These are phyloP conservation scores for Daldinia bambusicola DNA, from an alignment of 495 filamentous ascomycete genomes.

Conservation along the genomic window DNA sequence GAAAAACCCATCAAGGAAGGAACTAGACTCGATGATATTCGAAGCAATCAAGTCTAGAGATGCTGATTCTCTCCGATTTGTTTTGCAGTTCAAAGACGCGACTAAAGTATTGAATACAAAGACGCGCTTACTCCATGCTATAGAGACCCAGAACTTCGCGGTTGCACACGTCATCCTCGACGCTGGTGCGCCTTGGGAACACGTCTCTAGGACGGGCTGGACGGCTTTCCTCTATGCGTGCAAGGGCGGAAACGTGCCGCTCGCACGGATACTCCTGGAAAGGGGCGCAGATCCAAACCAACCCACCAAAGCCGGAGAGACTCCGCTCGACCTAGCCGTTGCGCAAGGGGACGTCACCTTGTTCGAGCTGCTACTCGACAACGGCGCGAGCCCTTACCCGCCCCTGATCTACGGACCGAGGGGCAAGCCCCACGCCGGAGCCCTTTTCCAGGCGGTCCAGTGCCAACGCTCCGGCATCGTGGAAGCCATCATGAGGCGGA, in stretches of 20 bases:
- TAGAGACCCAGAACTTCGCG: not conserved
- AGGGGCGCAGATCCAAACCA: not conserved
- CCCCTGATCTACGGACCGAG: not conserved
- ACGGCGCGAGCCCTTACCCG: slow-evolving; percentile 13
- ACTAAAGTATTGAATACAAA: not conserved
- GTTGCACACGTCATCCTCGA: slow-evolving; percentile 10
- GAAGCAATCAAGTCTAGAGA: not conserved
- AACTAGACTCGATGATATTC: slow-evolving; percentile 6
- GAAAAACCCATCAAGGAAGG: not conserved
- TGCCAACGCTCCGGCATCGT: not conserved
- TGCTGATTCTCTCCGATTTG: not conserved
- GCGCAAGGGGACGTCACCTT: not conserved
- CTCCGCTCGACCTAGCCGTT: not conserved
- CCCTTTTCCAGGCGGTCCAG: not conserved
- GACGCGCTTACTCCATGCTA: not conserved
- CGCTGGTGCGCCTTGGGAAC: slow-evolving; percentile 10
- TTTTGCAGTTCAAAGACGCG: slow-evolving; percentile 13
- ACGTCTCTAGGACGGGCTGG: not conserved
- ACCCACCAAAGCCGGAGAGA: not conserved
- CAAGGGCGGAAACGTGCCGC: not conserved
- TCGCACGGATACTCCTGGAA: not conserved
- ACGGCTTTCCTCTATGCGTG: slow-evolving; percentile 5
- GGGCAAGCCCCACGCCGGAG: not conserved
- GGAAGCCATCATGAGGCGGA: not conserved
- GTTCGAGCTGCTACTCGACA: slow-evolving; percentile 7